phyloP scores from a whole-genome alignment of 108 stramenopile genomes.

The Nitzschia inconspicua region DNA sequence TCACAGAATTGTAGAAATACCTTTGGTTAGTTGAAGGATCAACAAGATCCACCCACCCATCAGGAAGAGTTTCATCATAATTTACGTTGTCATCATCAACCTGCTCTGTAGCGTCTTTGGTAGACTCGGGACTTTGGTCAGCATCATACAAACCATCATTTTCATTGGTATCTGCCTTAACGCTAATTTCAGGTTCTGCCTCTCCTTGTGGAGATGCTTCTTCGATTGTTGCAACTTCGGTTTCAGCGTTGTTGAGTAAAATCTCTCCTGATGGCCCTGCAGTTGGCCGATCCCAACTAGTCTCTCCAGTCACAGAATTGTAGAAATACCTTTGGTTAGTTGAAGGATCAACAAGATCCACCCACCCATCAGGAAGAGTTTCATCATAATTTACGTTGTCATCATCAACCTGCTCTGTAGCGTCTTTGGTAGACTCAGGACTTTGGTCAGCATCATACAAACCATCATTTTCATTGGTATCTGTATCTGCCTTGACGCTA shows the following conservation, averaged over 20 bases:
- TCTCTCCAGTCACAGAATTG: conserved; percentile 42
- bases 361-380: conserved; percentile 41
- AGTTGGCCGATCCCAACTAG: conserved; percentile 47
- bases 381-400: conserved; percentile 1
- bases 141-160: too few relatives aligned
- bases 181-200: too few relatives aligned
- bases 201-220: too few relatives aligned
- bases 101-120: too few relatives aligned
- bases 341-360: conserved; percentile 33
- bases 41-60: conserved; percentile 50
- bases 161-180: too few relatives aligned
- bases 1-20: conserved; percentile 40
- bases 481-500: background rate
- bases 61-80: conserved; percentile 21
- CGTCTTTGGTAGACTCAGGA: background rate
- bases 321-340: conserved; percentile 49
- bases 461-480: background rate
- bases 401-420: background rate
- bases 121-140: too few relatives aligned
- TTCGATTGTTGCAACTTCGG: too few relatives aligned
- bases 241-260: too few relatives aligned
- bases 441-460: background rate
- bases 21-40: conserved; percentile 42
- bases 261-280: background rate
- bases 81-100: too few relatives aligned